A percentile compares a stretch with the other conserved stretches of the same genome.
Conservation (phyloP, 2,329 filamentous ascomycete genomes). For the Aspergillus tamarii region DNA sequence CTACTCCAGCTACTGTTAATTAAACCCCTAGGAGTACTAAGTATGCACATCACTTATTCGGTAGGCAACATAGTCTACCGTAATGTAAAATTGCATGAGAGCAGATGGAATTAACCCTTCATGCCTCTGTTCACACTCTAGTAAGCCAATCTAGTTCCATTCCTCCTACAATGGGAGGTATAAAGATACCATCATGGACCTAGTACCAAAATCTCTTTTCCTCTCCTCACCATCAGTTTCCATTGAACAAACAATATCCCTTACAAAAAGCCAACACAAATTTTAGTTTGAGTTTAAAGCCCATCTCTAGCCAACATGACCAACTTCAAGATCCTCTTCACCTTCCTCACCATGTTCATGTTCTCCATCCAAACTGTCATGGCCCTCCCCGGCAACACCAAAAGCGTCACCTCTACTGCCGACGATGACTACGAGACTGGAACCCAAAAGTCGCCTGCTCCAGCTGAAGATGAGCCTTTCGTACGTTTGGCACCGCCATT, state of each 20-base stretch:
- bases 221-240: background rate
- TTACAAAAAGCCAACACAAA: background rate
- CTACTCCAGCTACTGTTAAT: too few relatives aligned
- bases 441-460: background rate
- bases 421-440: background rate
- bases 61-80: background rate
- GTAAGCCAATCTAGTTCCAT: background rate
- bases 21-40: too few relatives aligned
- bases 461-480: background rate
- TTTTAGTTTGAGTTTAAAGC: background rate
- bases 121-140: background rate
- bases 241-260: background rate
- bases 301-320: background rate
- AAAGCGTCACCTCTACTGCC: background rate
- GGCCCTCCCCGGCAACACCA: background rate
- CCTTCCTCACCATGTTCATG: background rate
- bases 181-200: background rate
- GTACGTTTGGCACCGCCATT: background rate
- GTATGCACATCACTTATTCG: background rate
- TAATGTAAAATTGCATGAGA: background rate
- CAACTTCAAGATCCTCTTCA: background rate
- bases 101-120: background rate
- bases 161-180: background rate
- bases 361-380: background rate
- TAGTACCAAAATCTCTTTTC: background rate